Conservation (phyloP, 495 filamentous ascomycete species). For the Pseudomonodictys pantanalensis region DNA sequence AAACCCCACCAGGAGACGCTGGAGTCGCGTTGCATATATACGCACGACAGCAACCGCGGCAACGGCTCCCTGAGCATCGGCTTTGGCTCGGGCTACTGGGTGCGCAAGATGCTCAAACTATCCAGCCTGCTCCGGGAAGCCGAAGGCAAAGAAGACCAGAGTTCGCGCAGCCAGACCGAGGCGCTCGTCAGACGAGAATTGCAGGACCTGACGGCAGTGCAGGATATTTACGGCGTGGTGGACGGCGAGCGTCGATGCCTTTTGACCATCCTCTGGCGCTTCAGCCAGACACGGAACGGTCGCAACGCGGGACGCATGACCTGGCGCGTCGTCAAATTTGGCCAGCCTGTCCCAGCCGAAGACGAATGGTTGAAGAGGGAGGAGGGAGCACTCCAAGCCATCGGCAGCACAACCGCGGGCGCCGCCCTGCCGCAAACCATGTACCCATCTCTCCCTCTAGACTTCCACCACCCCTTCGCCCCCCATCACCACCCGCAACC, state of each 20-base stretch:
- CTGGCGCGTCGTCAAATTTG: slow-evolving; percentile 23
- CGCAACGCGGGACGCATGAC: slow-evolving; percentile 13
- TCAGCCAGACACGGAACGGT: slow-evolving; percentile 11
- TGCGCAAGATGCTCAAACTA: slow-evolving; percentile 26
- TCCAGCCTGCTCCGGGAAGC: slow-evolving; percentile 25
- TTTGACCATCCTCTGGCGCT: slow-evolving; percentile 26
- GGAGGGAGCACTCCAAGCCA: not conserved
- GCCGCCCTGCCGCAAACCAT: too few species aligned
- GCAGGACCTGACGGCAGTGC: slow-evolving; percentile 22
- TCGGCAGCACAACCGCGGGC: too few species aligned
- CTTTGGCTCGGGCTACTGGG: slow-evolving; percentile 43
- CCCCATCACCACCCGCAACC: slow-evolving; percentile 9
- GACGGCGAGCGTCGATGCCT: slow-evolving; percentile 5
- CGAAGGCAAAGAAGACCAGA: not conserved
- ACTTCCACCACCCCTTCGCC: slow-evolving; percentile 1
- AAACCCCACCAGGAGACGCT: not conserved
- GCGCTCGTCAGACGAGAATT: slow-evolving; percentile 11
- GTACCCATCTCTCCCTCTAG: slow-evolving; percentile 11
- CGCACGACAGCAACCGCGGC: slow-evolving; percentile 17
- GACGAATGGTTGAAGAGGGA: slow-evolving; percentile 12
- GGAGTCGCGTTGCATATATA: too few species aligned
- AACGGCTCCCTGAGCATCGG: slow-evolving; percentile 18
- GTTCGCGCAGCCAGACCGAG: slow-evolving; percentile 5
- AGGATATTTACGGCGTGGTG: slow-evolving; percentile 18
- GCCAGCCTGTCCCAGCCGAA: not conserved